Evolutionary conservation across 73 alveolate genomes (phyloP).

Genomic region (Tetrahymena borealis): DNA sequence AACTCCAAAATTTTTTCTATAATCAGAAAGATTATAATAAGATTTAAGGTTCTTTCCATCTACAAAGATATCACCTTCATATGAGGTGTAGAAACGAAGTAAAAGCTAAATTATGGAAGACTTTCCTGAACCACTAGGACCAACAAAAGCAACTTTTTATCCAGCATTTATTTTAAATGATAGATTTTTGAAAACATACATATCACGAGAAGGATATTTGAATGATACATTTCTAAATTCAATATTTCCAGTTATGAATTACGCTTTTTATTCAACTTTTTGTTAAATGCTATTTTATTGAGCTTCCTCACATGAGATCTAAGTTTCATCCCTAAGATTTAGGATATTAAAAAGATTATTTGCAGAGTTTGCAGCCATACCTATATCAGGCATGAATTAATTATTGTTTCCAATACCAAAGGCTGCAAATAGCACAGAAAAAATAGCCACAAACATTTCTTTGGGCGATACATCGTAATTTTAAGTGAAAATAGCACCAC

Average conservation of each 20-base stretch:
- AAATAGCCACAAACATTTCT: constrained; percentile 57
- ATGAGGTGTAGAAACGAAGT: constrained; percentile 72
- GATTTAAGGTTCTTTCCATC: constrained; percentile 63
- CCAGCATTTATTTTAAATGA: constrained; percentile 50
- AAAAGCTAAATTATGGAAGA: constrained; percentile 64
- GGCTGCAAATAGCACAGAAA: constrained; percentile 63
- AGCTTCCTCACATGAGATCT: background rate
- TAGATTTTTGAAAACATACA: constrained; percentile 45
- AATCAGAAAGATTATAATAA: constrained; percentile 40
- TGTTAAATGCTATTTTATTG: background rate
- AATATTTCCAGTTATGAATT: constrained; percentile 41
- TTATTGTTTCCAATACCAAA: constrained; percentile 61
- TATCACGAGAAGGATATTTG: constrained; percentile 63
- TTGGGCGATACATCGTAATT: constrained; percentile 31
- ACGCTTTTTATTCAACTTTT: background rate
- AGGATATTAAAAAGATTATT: constrained; percentile 18
- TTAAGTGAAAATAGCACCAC: constrained; percentile 56
- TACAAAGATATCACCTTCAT: constrained; percentile 55
- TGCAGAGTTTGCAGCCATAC: constrained; percentile 36
- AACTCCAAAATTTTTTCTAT: constrained; percentile 60
- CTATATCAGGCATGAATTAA: constrained; percentile 55
- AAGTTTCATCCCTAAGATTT: constrained; percentile 13
- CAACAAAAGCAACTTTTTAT: constrained; percentile 71
- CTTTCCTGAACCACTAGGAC: constrained; percentile 79
- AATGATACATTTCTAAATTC: constrained; percentile 70